Conservation (phyloP, 2,329 filamentous ascomycete species). For the Tympanopsis confertula region DNA sequence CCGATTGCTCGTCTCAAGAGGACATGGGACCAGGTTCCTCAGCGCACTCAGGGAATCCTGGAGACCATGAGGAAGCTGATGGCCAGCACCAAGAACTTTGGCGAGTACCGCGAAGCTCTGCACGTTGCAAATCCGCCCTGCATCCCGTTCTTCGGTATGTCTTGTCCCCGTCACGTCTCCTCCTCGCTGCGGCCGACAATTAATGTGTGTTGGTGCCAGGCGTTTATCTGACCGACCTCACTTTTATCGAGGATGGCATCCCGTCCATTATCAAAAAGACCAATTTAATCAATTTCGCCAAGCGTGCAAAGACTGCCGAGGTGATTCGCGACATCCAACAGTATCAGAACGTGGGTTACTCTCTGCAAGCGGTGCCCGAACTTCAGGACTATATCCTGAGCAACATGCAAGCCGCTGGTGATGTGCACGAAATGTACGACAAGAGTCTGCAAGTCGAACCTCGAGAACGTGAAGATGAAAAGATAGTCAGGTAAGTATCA, state of each 20-base stretch:
- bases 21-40: conserved; percentile 88
- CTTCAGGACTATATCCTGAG: conserved; percentile 92
- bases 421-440: conserved; percentile 99
- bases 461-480: conserved; percentile 93
- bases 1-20: conserved; percentile 87
- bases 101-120: conserved; percentile 85
- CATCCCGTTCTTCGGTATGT: conserved; percentile 90
- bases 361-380: conserved; percentile 76
- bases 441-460: conserved; percentile 89
- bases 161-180: conserved; percentile 1
- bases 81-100: conserved; percentile 96
- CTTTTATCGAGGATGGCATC: conserved; percentile 97
- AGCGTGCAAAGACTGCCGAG: conserved; percentile 93
- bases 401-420: conserved; percentile 89
- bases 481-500: conserved; percentile 82
- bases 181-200: conserved; percentile 1
- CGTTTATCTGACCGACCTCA: conserved; percentile 92
- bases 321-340: conserved; percentile 98
- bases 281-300: conserved; percentile 95
- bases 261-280: conserved; percentile 93
- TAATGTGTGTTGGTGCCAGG: conserved; percentile 34
- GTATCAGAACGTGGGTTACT: conserved; percentile 96
- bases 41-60: conserved; percentile 66
- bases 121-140: conserved; percentile 91
- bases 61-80: conserved; percentile 91